Percentiles rank a stretch among this genome's conserved stretches.
These are phyloP conservation scores for Aspergillus flavus DNA, from an alignment of 2,329 filamentous ascomycete species.

Conservation along the genomic window DNA sequence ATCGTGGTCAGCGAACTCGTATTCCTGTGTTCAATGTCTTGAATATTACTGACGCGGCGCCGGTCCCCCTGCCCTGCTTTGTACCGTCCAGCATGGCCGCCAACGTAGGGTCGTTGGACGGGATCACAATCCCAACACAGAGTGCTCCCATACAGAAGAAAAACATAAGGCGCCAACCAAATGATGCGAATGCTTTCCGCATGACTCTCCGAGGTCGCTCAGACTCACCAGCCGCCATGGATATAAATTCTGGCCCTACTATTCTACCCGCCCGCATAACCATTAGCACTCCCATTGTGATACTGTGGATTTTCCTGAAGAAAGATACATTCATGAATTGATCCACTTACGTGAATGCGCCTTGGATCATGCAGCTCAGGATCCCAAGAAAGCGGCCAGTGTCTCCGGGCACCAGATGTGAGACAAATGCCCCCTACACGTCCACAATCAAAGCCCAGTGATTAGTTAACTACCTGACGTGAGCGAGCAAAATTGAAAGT, in stretches of 20 bases:
- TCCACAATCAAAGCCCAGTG: too few relatives aligned
- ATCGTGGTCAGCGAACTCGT: not conserved
- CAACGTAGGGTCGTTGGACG: slow-evolving; percentile 65
- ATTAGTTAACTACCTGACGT: not conserved
- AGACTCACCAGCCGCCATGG: slow-evolving; percentile 64
- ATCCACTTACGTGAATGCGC: slow-evolving; percentile 56
- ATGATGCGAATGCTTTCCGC: slow-evolving; percentile 70
- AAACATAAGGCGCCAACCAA: slow-evolving; percentile 72
- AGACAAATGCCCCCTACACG: slow-evolving; percentile 59
- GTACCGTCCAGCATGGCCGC: slow-evolving; percentile 53
- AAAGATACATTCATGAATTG: not conserved
- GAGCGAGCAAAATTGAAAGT: not conserved
- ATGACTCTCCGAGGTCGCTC: slow-evolving; percentile 69
- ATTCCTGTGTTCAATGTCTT: not conserved
- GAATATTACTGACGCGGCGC: slow-evolving; percentile 52
- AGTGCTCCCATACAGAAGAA: slow-evolving; percentile 75
- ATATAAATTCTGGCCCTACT: slow-evolving; percentile 66
- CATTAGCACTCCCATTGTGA: not conserved
- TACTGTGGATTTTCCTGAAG: too few relatives aligned
- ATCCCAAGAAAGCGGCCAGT: slow-evolving; percentile 58
- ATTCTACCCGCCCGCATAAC: slow-evolving; percentile 36
- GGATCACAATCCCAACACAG: slow-evolving; percentile 68
- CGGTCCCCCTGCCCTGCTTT: slow-evolving; percentile 49
- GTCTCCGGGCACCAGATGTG: slow-evolving; percentile 61
- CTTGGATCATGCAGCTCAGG: slow-evolving; percentile 71